Conservation (phyloP, 1,284 basidiomycete genomes). For the Leccinum subspadiceum region DNA sequence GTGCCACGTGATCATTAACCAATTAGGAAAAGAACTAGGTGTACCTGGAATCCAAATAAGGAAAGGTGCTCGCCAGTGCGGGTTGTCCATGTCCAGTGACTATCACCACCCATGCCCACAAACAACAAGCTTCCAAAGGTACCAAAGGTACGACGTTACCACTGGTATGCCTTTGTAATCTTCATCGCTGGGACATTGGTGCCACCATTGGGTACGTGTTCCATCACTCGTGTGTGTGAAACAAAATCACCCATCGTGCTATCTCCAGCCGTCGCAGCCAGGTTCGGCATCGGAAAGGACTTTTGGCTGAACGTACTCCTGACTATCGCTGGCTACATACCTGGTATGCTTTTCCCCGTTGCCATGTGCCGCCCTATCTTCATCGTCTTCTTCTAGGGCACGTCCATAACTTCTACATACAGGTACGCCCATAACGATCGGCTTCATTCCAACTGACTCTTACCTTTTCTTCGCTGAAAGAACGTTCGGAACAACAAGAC, state of each 20-base stretch:
- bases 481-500: constrained; percentile 97
- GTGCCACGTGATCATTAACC: constrained; percentile 25
- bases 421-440: constrained; percentile 43
- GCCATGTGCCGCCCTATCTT: constrained; percentile 1
- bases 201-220: constrained; percentile 77
- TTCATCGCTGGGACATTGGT: constrained; percentile 83
- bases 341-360: constrained; percentile 50
- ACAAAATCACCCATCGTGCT: constrained; percentile 3
- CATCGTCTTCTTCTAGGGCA: constrained; percentile 53
- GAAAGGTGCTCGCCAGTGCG: background rate
- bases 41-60: constrained; percentile 3
- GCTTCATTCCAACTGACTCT: constrained; percentile 3
- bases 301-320: constrained; percentile 92
- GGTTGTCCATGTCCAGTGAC: constrained; percentile 14
- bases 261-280: constrained; percentile 80
- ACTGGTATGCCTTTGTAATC: constrained; percentile 81
- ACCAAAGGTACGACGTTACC: constrained; percentile 70
- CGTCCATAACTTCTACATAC: constrained; percentile 89
- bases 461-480: constrained; percentile 39
- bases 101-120: constrained; percentile 37
- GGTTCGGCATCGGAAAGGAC: constrained; percentile 91
- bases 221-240: background rate
- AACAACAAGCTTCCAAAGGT: constrained; percentile 51
- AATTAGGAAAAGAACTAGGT: constrained; percentile 8
- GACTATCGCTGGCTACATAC: constrained; percentile 89